Evolutionary conservation across 129 eudicot species (phyloP), one percentile per base, ranked within the genome.

Genomic region (Ambrosia trifida): DNA sequence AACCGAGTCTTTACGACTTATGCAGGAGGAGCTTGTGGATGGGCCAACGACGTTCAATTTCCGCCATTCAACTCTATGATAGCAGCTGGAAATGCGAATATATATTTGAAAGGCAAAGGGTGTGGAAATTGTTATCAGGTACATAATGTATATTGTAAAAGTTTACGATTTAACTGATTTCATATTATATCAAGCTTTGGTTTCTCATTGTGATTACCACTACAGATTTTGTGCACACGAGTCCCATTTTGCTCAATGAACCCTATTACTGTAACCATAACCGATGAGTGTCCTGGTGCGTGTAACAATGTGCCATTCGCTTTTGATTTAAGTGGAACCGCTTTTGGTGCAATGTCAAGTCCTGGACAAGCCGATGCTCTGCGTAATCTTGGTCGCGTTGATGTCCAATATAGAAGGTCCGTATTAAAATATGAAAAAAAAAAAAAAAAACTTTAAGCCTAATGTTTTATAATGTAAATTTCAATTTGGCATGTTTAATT

Each of bases 101-200:
- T 77, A 18, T 77, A 30, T 67, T 50, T 64, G 51, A 3, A 46
- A 50, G 85, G 85, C 62, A 81, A 77, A 72, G 85, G 85, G 2
- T 81, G 85, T 76, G 85, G 85, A 56, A 77, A 66, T 41, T 81
- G 85, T 66, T 81, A 81, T 67, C 72, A 81, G 82, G 85, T 81
- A 60, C 7, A 24, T 9, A 38, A 44, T 28, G 5, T 18, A 30
- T 8, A 11, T 58, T 11, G 46, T 53, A 64, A 14, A 24, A 33
- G 18, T 58, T 72, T 73, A 12, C 14, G 8, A 52, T 30, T 30
- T 41, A 16, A 51, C 5, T 52, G 31, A 10, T 17, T 52, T 52
- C 64, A 41, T 50, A 52, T 53, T 32, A 66, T 30, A 17, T 4
- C 9, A 59, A 30, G 6, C 10, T 6, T 31, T 38, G 33, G n/a